phyloP scores from a whole-genome alignment of 495 filamentous ascomycete species.

The Annulohypoxylon stygium region DNA sequence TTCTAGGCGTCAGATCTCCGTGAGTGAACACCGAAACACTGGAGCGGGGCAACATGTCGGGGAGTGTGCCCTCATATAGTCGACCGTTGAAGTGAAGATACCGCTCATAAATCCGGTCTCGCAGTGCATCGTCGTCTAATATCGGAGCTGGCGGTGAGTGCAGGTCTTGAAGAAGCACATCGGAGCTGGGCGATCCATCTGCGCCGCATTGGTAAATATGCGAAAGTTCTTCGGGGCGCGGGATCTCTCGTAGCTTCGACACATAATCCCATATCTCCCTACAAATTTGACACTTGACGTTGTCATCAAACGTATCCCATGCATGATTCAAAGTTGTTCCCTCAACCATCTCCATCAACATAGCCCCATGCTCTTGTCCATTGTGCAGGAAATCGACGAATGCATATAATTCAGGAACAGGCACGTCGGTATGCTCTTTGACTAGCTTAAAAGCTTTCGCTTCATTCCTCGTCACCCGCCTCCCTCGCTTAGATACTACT shows the following conservation, averaged over 20 bases:
- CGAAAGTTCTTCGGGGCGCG: too few relatives aligned
- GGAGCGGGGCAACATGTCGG: background rate
- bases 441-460: background rate
- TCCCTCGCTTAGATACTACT: background rate
- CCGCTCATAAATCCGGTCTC: background rate
- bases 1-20: background rate
- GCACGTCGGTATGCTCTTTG: background rate
- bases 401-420: background rate
- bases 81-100: background rate
- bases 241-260: too few relatives aligned
- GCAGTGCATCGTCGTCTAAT: background rate
- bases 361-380: background rate
- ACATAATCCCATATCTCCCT: too few relatives aligned
- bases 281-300: too few relatives aligned
- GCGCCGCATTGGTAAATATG: too few relatives aligned
- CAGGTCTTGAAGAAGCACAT: background rate
- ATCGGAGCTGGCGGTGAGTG: background rate
- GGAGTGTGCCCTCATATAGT: background rate
- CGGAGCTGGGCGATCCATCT: background rate
- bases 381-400: background rate
- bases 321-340: background rate
- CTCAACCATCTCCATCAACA: background rate
- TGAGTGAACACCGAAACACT: constrained; percentile 1
- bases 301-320: too few relatives aligned
- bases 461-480: background rate